Base-by-base conservation (phyloP, 83 land plant species). In the Picea mariana region DNA sequence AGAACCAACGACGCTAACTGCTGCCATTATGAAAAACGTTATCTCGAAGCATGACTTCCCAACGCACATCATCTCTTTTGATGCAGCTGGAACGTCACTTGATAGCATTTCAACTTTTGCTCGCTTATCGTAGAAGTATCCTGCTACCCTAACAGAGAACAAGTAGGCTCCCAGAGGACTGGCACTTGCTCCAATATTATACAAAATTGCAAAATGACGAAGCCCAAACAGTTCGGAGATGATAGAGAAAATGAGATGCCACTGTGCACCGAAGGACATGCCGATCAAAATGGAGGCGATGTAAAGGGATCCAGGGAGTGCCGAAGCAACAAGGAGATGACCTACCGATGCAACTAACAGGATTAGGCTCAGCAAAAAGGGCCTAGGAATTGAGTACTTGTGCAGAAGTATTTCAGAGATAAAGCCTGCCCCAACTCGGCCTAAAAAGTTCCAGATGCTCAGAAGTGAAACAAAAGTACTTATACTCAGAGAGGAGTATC, bases 371-470 rank as follows among this genome's bases (percentile, higher is more conserved):
- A 81, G 69, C 62, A 87, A n/a, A 4, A 84, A 23, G 3, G 88
- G 84, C n/a, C 88, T 72, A 12, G 87, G 81, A n/a, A 86, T 26
- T 23, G 88, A 88, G 18, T 52, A 38, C 31, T 78, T 81, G 20
- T 85, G 88, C 73, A 87, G 75, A 60, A 77, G 82, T 0, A 60
- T 47, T 64, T 87, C 88, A n/a, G 88, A 87, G 72, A 81, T 23
- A 24, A 71, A 77, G 6, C 88, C 88, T 47, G 78, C 42, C 16
- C 81, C 84, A 24, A 87, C 69, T n/a, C 38, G 91, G 9, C 94
- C 94, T 26, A 86, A 62, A 84, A 83, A 86, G 80, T 92, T 92
- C 93, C 93, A 92, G 6, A 92, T 92, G 89, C 93, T 90, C 3
- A 92, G 63, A 5, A 92, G 89, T 8, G 93, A 90, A 7, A 84